Evolutionary conservation across 2,329 filamentous ascomycete species (phyloP).

Genomic region (Sclerotinia trifoliorum): DNA sequence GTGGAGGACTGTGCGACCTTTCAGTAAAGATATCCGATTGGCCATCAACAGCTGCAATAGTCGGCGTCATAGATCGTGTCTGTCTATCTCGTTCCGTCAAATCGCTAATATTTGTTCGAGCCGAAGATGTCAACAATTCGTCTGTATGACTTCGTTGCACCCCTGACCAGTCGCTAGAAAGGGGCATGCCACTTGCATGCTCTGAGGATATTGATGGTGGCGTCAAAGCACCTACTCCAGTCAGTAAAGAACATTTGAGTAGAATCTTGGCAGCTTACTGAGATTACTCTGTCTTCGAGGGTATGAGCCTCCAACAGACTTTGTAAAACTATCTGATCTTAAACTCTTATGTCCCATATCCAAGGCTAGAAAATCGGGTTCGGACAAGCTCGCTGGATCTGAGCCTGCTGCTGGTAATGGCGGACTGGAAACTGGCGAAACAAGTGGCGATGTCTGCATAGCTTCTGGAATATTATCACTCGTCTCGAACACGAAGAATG

Average conservation of each 20-base stretch:
- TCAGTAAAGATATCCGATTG: constrained; percentile 44
- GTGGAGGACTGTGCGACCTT: constrained; percentile 74
- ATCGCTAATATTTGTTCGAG: constrained; percentile 41
- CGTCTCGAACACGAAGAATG: constrained; percentile 98
- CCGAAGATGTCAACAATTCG: constrained; percentile 51
- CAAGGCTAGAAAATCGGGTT: constrained; percentile 69
- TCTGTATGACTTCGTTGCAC: constrained; percentile 53
- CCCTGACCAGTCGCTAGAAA: constrained; percentile 52
- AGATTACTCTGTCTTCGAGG: constrained; percentile 38
- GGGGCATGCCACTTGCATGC: constrained; percentile 47
- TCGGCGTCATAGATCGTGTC: constrained; percentile 44
- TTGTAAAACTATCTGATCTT: constrained; percentile 42
- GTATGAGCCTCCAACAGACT: constrained; percentile 49
- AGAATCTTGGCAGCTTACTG: constrained; percentile 31
- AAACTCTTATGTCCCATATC: constrained; percentile 44
- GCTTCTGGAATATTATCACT: constrained; percentile 87
- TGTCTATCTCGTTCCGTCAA: constrained; percentile 40
- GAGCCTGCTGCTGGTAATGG: constrained; percentile 54
- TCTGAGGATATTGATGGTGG: constrained; percentile 56
- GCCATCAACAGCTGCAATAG: constrained; percentile 33
- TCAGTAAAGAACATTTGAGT: not conserved
- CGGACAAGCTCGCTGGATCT: constrained; percentile 53
- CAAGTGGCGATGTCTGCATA: constrained; percentile 89
- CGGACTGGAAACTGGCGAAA: constrained; percentile 86
- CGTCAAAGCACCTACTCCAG: constrained; percentile 43